Evolutionary conservation across 192 early-diverging fungal species (phyloP), one percentile per base, ranked within the genome.

Genomic region (Backusella luteola): DNA sequence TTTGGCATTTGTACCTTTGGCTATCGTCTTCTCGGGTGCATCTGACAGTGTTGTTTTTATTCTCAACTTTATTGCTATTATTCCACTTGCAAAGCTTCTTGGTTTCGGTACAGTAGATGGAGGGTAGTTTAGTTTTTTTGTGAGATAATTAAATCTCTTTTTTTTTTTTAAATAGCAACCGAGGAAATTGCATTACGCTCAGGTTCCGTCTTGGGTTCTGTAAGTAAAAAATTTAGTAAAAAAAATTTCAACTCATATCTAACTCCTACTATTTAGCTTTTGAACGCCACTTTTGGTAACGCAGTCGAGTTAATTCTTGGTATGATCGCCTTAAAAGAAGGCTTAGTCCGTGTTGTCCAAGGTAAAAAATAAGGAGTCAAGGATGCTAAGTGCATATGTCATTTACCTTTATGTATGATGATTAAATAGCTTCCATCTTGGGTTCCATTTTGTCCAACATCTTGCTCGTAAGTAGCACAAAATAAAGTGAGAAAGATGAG

Each of bases 401-500:
- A 63, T 63, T 63, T 63, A 63, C 56, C 56, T 63, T 26, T 29
- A 63, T 21, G 19, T 49, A 49, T n/a, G 17, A 49, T 63, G 56
- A 29, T 63, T 9, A 63, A 29, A 12, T 81, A 84, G 87, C 93
- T 8, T 91, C 94, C 9, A 83, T 97, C 53, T 85, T 99, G 15
- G 97, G 97, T 19, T 94, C 94, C 32, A 95, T 99, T 76, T 87
- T 99, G n/a, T 94, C 93, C 74, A 99, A 99, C 80, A 83, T 97
- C 79, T 83, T 98, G 36, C 87, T 98, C 71, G 91, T 98, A 80
- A 80, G 77, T 44, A 6, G 8, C 9, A n/a, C 36, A 53, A 6
- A 17, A 66, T 53, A 39, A 73, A 71, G 32, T 17, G 21, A 34
- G 6, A 2, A 44, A 38, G 21, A 71, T 29, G 39, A 49, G 2